phyloP scores from a whole-genome alignment of 108 stramenopile species.

The Discostella stelligeroides region DNA sequence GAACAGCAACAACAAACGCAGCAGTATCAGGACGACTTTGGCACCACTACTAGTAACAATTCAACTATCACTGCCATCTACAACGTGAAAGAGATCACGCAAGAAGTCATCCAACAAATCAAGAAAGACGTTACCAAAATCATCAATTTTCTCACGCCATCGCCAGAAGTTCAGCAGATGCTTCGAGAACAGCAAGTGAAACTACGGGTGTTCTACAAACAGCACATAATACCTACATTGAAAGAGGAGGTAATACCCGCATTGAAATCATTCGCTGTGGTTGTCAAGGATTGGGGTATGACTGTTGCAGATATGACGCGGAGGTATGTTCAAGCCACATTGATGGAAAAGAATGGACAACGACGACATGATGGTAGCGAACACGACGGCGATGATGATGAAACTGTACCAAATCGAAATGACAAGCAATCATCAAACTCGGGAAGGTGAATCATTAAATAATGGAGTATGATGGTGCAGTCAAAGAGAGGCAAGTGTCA shows the following conservation, averaged over 20 bases:
- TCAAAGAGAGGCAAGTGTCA: too few species aligned
- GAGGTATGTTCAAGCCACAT: conserved; percentile 19
- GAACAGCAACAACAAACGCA: too few species aligned
- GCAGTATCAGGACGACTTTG: conserved; percentile 1
- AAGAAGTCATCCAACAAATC: conserved; percentile 40
- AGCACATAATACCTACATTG: neutral
- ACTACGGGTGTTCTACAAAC: conserved; percentile 4
- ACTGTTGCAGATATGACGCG: conserved; percentile 22
- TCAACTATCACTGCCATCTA: conserved; percentile 36
- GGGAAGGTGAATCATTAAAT: too few species aligned
- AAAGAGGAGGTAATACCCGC: conserved; percentile 27
- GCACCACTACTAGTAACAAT: conserved; percentile 17
- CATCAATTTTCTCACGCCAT: conserved; percentile 31
- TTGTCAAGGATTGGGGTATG: conserved; percentile 28
- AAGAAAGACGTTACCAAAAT: conserved; percentile 37
- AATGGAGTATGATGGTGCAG: too few species aligned
- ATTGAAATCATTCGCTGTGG: conserved; percentile 10
- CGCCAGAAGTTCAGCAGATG: too few species aligned
- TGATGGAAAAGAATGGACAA: conserved; percentile 16
- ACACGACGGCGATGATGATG: neutral
- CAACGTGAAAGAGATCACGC: conserved; percentile 36
- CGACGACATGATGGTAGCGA: neutral
- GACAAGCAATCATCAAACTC: neutral
- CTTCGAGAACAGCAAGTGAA: conserved; percentile 10
- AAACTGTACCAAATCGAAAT: neutral